Conservation (phyloP, 441 rosid genomes). For the California macrophylla region DNA sequence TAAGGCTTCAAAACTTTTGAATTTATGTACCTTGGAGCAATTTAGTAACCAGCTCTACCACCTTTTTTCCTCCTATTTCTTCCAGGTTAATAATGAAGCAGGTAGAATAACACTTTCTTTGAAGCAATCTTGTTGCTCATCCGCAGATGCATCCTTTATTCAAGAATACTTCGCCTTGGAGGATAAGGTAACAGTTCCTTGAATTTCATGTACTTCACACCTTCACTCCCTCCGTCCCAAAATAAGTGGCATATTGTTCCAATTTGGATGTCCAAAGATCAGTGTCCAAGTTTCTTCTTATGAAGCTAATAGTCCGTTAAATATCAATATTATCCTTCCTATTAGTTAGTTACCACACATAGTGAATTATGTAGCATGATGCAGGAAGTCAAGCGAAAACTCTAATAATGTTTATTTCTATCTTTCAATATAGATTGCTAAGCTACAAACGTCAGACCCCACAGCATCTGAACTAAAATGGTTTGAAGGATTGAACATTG, state of each 20-base stretch:
- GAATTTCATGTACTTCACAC: background rate
- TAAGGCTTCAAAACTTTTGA: conserved; percentile 12
- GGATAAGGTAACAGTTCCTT: conserved; percentile 53
- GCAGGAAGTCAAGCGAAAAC: background rate
- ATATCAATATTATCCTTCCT: background rate
- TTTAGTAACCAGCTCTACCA: conserved; percentile 11
- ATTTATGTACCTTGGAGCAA: conserved; percentile 14
- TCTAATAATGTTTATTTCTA: background rate
- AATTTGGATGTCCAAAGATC: background rate
- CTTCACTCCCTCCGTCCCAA: background rate
- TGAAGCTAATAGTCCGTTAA: background rate
- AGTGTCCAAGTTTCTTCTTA: background rate
- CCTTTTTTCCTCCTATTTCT: conserved; percentile 12
- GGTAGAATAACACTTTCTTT: conserved; percentile 67
- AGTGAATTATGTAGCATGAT: background rate
- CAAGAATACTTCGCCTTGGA: conserved; percentile 60
- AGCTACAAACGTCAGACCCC: conserved; percentile 41
- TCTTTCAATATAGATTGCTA: conserved; percentile 47
- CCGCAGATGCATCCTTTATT: conserved; percentile 72
- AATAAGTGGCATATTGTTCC: background rate
- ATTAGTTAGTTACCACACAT: background rate
- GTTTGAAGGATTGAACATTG: conserved; percentile 66
- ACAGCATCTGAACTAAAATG: conserved; percentile 41
- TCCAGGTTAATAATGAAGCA: conserved; percentile 63
- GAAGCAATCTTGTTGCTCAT: conserved; percentile 84